These are phyloP conservation scores for Trichoderma sp. DNA, from an alignment of 2,329 filamentous ascomycete genomes.

Conservation along the genomic window DNA sequence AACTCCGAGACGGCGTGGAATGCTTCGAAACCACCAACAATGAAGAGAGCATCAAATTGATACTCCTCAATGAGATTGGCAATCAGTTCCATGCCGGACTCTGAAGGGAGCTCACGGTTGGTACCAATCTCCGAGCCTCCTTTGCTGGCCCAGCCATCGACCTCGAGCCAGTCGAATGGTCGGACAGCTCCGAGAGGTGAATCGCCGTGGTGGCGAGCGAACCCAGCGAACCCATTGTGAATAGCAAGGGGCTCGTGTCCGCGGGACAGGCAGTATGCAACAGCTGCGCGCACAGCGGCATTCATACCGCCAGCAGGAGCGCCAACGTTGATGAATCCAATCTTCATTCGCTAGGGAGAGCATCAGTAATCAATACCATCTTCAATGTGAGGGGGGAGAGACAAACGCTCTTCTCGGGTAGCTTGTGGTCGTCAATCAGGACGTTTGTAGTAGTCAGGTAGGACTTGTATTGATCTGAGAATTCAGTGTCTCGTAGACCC, in stretches of 20 bases:
- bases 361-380: background rate
- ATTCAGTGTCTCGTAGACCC: constrained; percentile 87
- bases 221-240: constrained; percentile 94
- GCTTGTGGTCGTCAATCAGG: constrained; percentile 66
- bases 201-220: constrained; percentile 88
- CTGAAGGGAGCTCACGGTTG: constrained; percentile 87
- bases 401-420: constrained; percentile 72
- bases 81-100: constrained; percentile 80
- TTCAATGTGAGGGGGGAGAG: background rate
- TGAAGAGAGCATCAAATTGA: constrained; percentile 87
- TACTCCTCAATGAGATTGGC: constrained; percentile 84
- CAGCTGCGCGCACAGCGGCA: constrained; percentile 87
- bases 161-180: constrained; percentile 88
- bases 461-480: constrained; percentile 86
- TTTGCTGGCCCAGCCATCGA: constrained; percentile 93
- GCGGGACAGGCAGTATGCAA: constrained; percentile 87
- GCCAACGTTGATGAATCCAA: constrained; percentile 96
- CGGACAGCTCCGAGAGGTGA: constrained; percentile 81
- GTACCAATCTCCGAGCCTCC: constrained; percentile 98
- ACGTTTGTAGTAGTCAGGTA: constrained; percentile 91
- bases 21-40: constrained; percentile 94
- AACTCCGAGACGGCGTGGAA: constrained; percentile 91
- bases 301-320: constrained; percentile 98
- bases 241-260: constrained; percentile 94
- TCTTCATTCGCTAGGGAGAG: constrained; percentile 74